Evolutionary conservation across 176 grass and related monocot genomes (phyloP), one percentile per base, ranked within the genome.

Genomic region (Carex myosuroides): DNA sequence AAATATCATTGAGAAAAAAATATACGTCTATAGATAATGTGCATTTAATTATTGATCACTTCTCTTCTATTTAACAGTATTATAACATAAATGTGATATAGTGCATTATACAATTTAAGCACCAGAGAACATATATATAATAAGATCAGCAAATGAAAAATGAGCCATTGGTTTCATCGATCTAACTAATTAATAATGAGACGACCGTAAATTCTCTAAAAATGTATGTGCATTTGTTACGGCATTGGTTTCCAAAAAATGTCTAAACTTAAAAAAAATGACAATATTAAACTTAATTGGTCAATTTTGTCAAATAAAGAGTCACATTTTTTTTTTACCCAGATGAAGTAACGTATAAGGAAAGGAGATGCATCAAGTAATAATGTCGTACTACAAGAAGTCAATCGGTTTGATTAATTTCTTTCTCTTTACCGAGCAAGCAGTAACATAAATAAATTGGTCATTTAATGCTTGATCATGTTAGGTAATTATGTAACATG

Each of bases 311-410:
- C 21, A 75, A 75, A 75, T 13, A 26, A 74, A 0, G 18, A 72
- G 37, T 72, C 41, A 46, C n/a, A 48, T 50, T 48, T 52, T 46
- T 46, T 50, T 13, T 50, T 53, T 74, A 74, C 44, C 70, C 37
- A 53, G 70, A 52, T 53, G 70, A 70, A 69, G 70, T 75, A 75
- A 26, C 70, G 70, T 75, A 20, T 0, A 75, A 75, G 70, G 44
- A 26, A 75, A 53, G 70, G 70, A 75, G 70, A 67, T 67, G 2
- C 29, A 67, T 67, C 64, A 67, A 33, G 13, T 39, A 18, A 18
- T 39, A 18, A 18, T 18, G 32, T 39, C 32, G 13, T 17, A 18
- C 64, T 48, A 52, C 70, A 26, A 52, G 21, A 74, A 74, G 70
- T 75, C 70, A 52, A 74, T 39, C 8, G 4, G 24, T 21, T 29